Evolutionary conservation across 345 rosid species (phyloP), one percentile per base, ranked within the genome.

Genomic region (Turritis glabra): DNA sequence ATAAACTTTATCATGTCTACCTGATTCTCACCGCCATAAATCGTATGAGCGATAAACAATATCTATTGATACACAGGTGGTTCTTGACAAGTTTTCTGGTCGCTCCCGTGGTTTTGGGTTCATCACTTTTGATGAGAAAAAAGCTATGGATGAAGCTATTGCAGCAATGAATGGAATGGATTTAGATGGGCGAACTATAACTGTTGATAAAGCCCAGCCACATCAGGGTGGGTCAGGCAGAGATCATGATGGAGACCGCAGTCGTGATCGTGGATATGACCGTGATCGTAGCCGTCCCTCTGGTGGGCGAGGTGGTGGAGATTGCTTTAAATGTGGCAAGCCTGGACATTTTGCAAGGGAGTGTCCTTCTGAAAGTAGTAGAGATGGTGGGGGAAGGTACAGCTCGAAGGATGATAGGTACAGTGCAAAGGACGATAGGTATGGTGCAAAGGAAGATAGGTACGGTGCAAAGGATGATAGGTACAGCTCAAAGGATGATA

Each of bases 21-120:
- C 12, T 18, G 51, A 11, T 18, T 48, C 12, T 59, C 11, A 21
- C n/a, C 47, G n/a, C 13, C 71, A 18, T 48, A 6, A 25, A 13
- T 47, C 7, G 3, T 17, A 13, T 26, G 43, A 4, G 43, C 8
- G 18, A 48, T 46, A n/a, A 50, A 19, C 4, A 19, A 41, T 74
- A 5, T 35, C 21, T 64, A 3, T 71, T 59, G 47, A 64, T 38
- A 26, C 71, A 90, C 72, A 93, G 98, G 96, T 93, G 59, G 98
- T 89, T 61, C 84, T 91, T 60, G 98, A 93, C 85, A 93, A 85
- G 85, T 80, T 81, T 52, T 84, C 96, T 64, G 98, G 96, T 22
- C 96, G 98, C 55, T 93, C 98, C 60, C 97, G 98, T 80, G 98
- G 98, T 70, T 93, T 90, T 77, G 98, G 98, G 21, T 93, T 93